These are phyloP conservation scores for Trypanosoma melophagium DNA, from an alignment of 208 protist species.

Conservation along the genomic window DNA sequence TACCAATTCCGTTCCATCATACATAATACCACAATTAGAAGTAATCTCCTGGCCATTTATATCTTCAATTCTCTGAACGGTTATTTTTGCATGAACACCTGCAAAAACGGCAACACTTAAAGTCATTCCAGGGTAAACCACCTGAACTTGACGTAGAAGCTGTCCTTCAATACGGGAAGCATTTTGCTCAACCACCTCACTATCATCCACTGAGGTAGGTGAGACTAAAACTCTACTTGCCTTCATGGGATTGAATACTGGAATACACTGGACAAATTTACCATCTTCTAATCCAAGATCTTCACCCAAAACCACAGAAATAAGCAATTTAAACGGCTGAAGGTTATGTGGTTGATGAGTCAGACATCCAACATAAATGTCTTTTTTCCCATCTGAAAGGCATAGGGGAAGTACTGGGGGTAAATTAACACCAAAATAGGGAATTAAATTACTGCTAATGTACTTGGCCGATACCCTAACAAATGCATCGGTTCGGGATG, in stretches of 20 bases:
- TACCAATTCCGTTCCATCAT: constrained; percentile 83
- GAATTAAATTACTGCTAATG: constrained; percentile 37
- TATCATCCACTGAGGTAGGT: constrained; percentile 87
- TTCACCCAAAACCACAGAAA: constrained; percentile 50
- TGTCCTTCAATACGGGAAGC: constrained; percentile 75
- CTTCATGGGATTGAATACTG: constrained; percentile 37
- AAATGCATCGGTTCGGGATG: constrained; percentile 63
- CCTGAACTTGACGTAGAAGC: constrained; percentile 82
- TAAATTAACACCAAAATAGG: constrained; percentile 47
- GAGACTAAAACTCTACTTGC: constrained; percentile 78
- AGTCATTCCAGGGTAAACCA: constrained; percentile 76
- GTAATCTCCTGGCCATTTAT: constrained; percentile 33
- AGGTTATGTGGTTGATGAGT: constrained; percentile 43
- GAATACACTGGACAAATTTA: constrained; percentile 54
- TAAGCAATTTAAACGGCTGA: constrained; percentile 48
- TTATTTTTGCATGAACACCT: constrained; percentile 64
- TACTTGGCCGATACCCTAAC: constrained; percentile 60
- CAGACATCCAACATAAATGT: constrained; percentile 72
- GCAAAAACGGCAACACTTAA: constrained; percentile 70
- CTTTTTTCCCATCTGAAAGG: constrained; percentile 46
- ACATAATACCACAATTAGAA: constrained; percentile 71
- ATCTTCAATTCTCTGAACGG: constrained; percentile 66
- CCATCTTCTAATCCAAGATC: constrained; percentile 61
- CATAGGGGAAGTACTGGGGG: constrained; percentile 60
- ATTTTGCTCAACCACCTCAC: constrained; percentile 92